Conservation (phyloP, 129 eudicot genomes). For the Oenanthe sinensis region DNA sequence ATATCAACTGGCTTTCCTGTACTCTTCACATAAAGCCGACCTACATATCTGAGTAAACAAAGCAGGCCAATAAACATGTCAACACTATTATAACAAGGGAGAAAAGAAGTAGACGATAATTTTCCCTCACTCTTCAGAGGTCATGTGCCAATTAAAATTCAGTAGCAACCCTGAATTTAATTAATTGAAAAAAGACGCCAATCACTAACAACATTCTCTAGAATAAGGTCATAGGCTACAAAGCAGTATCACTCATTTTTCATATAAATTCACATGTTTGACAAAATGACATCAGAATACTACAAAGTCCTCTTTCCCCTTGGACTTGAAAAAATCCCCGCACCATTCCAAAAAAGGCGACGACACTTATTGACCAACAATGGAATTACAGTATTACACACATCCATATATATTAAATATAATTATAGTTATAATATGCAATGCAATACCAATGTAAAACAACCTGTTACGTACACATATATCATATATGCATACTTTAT, state of each 20-base stretch:
- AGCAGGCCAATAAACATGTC: neutral
- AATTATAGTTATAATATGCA: neutral
- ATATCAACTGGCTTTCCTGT: conserved; percentile 60
- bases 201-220: neutral
- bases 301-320: neutral
- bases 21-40: conserved; percentile 68
- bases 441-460: neutral
- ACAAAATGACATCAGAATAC: neutral
- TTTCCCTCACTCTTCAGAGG: neutral
- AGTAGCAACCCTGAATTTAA: neutral
- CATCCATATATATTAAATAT: neutral
- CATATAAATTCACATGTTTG: neutral
- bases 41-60: conserved; percentile 48
- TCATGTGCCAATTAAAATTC: neutral
- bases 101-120: neutral
- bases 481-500: neutral
- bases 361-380: neutral
- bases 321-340: neutral
- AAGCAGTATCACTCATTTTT: neutral
- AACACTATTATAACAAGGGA: neutral
- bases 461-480: neutral
- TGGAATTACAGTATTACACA: neutral
- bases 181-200: neutral
- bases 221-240: neutral
- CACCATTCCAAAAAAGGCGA: neutral